These are phyloP conservation scores for Teratosphaeriaceae sp. DNA, from an alignment of 2,329 filamentous ascomycete genomes.

Conservation along the genomic window DNA sequence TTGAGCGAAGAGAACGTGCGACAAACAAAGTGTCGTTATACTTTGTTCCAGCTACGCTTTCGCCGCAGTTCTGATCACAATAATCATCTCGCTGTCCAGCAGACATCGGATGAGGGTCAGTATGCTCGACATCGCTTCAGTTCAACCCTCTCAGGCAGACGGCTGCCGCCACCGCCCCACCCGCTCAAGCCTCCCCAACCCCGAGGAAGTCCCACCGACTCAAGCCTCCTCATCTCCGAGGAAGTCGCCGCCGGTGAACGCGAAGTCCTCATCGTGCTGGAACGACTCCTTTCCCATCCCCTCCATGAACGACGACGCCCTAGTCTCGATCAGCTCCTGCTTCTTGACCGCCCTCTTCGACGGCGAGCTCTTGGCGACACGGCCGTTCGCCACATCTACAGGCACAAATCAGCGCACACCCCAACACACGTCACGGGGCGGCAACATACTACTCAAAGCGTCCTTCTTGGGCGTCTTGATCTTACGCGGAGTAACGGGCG, in stretches of 20 bases:
- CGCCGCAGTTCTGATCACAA: too few relatives aligned
- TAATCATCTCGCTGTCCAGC: too few relatives aligned
- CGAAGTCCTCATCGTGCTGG: neutral
- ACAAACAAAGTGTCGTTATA: too few relatives aligned
- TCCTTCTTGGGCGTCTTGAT: conserved; percentile 21
- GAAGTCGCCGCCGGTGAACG: neutral
- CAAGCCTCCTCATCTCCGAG: neutral
- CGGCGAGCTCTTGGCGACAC: conserved; percentile 18
- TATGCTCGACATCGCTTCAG: too few relatives aligned
- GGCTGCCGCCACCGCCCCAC: neutral
- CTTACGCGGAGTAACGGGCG: conserved; percentile 19
- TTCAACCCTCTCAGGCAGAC: too few relatives aligned
- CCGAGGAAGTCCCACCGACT: neutral
- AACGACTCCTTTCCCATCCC: neutral
- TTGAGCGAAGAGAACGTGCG: too few relatives aligned
- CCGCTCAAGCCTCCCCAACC: neutral
- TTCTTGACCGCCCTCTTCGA: conserved; percentile 17
- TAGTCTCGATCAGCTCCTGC: conserved; percentile 14
- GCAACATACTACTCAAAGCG: conserved; percentile 16
- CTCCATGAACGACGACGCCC: conserved; percentile 4
- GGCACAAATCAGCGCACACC: too few relatives aligned
- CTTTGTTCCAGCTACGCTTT: too few relatives aligned
- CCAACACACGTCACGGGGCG: too few relatives aligned
- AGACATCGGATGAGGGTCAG: too few relatives aligned
- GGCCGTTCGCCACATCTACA: conserved; percentile 13